A percentile compares a stretch with the other conserved stretches of the same genome.
Evolutionary conservation across 2,329 filamentous ascomycete genomes (phyloP).

Genomic region (Raffaelea albimanens): DNA sequence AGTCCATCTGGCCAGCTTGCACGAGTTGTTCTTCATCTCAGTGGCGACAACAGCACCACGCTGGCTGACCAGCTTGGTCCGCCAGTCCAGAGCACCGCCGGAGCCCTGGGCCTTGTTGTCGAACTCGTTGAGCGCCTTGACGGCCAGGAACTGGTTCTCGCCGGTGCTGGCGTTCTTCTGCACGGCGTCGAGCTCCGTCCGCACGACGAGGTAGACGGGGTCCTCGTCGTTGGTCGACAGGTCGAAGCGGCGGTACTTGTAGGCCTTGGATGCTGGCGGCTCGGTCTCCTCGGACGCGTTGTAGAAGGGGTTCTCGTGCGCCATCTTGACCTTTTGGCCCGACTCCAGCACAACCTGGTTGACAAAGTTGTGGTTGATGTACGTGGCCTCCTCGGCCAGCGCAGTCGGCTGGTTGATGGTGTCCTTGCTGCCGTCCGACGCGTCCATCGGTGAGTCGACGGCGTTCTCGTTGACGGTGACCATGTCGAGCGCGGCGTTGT

Average conservation of each 20-base stretch:
- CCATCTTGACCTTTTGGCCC: slow-evolving; percentile 69
- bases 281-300: slow-evolving; percentile 87
- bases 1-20: slow-evolving; percentile 97
- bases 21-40: slow-evolving; percentile 99
- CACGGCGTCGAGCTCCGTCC: slow-evolving; percentile 88
- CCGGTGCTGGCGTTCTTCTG: slow-evolving; percentile 90
- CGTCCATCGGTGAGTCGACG: slow-evolving; percentile 84
- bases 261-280: slow-evolving; percentile 88
- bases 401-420: slow-evolving; percentile 87
- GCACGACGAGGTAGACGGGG: slow-evolving; percentile 84
- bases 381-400: slow-evolving; percentile 92
- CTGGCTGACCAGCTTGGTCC: slow-evolving; percentile 86
- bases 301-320: slow-evolving; percentile 94
- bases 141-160: slow-evolving; percentile 81
- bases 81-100: slow-evolving; percentile 93
- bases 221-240: slow-evolving; percentile 91
- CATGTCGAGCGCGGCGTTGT: slow-evolving; percentile 89
- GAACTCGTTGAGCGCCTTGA: slow-evolving; percentile 98
- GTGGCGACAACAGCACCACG: slow-evolving; percentile 95
- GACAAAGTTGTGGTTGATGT: slow-evolving; percentile 99
- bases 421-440: slow-evolving; percentile 87
- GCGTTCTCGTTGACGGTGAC: slow-evolving; percentile 99
- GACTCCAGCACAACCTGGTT: slow-evolving; percentile 90
- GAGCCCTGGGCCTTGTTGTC: slow-evolving; percentile 95
- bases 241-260: slow-evolving; percentile 97